Base-by-base conservation (phyloP, 768 basidiomycete genomes). In the Pleurotus pulmonarius region DNA sequence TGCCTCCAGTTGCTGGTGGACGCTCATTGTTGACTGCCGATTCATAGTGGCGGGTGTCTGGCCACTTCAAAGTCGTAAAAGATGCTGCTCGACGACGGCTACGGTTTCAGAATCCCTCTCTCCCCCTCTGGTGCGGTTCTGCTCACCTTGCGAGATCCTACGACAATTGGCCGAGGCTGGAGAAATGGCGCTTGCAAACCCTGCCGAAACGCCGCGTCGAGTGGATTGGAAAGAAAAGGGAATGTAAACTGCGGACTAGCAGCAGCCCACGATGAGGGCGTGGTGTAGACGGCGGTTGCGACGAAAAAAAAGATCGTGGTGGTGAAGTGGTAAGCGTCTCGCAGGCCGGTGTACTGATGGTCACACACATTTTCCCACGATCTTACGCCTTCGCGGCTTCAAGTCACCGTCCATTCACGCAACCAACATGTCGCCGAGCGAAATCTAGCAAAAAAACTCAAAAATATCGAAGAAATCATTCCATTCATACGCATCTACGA, bases 1-100 rank as follows among this genome's bases (percentile, higher is more conserved):
- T 57, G 79, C 81, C 76, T 90, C 90, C 62, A 92, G 82, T 67
- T 83, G 85, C 67, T 86, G 85, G 67, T 87, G 86, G 56, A 73
- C 73, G 65, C 66, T 74, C 72, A 73, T 75, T 40, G 75, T 56
- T 16, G 61, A 62, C 45, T 61, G 61, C 49, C 62, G 55, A 39
- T 62, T 63, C 60, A 61, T 60, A 38, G 54, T 41, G 18, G 44
- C 22, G 11, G 12, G 29, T 8, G n/a, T 52, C 37, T 40, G 34
- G 49, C 46, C 24, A 24, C 18, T 24, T 18, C 24, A 6, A 20
- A 24, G 16, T 25, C 46, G 16, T 20, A 47, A 24, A 20, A 20
- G n/a, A 47, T 20, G 15, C 46, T 47, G 24, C 22, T 20, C 18
- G 8, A 25, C 13, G 15, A 47, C 18, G 25, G 15, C 24, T 18